Conservation (phyloP, 129 eudicot species). For the Lactuca sativa region DNA sequence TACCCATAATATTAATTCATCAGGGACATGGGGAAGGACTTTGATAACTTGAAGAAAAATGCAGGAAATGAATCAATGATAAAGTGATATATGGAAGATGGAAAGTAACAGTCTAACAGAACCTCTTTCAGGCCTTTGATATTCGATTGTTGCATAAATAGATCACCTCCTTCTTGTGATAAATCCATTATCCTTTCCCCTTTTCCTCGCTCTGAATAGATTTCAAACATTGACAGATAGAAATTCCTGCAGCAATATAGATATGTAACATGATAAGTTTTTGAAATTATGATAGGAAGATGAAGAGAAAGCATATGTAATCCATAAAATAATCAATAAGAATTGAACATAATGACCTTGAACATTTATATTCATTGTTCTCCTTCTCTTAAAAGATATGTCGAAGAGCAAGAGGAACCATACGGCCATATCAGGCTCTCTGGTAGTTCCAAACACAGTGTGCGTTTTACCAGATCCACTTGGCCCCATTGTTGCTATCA, state of each 20-base stretch:
- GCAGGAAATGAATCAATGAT: not conserved
- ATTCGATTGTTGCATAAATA: conserved; percentile 58
- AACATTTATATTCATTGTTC: conserved; percentile 15
- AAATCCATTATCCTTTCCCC: conserved; percentile 64
- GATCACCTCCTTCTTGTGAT: conserved; percentile 55
- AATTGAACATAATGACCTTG: conserved; percentile 44
- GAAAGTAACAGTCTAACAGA: not conserved
- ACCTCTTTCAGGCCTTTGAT: conserved; percentile 85
- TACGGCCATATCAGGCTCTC: conserved; percentile 88
- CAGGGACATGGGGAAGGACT: too few species aligned
- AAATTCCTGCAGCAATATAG: conserved; percentile 44
- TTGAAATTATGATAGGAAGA: not conserved
- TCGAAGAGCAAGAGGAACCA: conserved; percentile 82
- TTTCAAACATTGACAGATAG: conserved; percentile 77
- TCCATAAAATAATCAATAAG: not conserved
- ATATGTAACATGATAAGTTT: not conserved
- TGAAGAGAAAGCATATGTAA: not conserved
- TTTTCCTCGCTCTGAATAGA: conserved; percentile 69
- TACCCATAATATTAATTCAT: too few species aligned
- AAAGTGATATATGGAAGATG: not conserved
- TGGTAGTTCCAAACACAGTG: conserved; percentile 62
- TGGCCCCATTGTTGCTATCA: conserved; percentile 88
- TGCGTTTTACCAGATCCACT: conserved; percentile 97
- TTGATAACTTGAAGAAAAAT: conserved; percentile 4
- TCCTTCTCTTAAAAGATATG: conserved; percentile 43